These are phyloP conservation scores for Puccinia hordei DNA, from an alignment of 1,284 basidiomycete genomes.

Conservation along the genomic window DNA sequence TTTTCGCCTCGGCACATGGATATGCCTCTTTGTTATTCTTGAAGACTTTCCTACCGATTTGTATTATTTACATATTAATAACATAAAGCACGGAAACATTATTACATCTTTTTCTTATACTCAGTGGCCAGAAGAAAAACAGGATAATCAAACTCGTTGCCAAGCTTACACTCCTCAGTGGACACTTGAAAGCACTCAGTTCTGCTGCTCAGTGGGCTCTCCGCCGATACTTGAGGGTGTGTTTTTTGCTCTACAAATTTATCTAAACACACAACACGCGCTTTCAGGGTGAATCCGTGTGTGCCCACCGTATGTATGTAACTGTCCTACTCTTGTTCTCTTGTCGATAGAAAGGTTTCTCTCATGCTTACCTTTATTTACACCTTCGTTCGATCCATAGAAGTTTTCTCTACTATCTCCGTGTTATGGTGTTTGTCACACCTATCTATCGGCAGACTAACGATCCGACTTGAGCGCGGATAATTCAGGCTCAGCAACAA, in stretches of 20 bases:
- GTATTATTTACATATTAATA: too few species aligned
- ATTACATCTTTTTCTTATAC: neutral
- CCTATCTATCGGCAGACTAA: neutral
- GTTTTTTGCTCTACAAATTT: neutral
- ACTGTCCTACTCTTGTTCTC: neutral
- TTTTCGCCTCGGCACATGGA: neutral
- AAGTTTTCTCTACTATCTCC: slow-evolving; percentile 9
- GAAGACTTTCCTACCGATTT: neutral
- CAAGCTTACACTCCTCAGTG: neutral
- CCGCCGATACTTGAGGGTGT: neutral
- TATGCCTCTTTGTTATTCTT: neutral
- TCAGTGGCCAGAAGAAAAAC: slow-evolving; percentile 13
- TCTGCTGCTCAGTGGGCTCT: neutral
- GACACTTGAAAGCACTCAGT: neutral
- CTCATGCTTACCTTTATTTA: neutral
- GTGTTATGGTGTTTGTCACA: neutral
- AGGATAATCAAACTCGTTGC: slow-evolving; percentile 10
- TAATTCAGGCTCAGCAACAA: slow-evolving; percentile 8
- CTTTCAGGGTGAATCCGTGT: neutral
- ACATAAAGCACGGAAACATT: neutral
- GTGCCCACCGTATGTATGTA: neutral
- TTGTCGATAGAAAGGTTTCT: neutral
- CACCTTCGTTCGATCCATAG: neutral
- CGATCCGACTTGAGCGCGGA: slow-evolving; percentile 10
- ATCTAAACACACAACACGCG: neutral